These are phyloP conservation scores for Aspergillus novofumigatus DNA, from an alignment of 2,329 filamentous ascomycete genomes.

Conservation along the genomic window DNA sequence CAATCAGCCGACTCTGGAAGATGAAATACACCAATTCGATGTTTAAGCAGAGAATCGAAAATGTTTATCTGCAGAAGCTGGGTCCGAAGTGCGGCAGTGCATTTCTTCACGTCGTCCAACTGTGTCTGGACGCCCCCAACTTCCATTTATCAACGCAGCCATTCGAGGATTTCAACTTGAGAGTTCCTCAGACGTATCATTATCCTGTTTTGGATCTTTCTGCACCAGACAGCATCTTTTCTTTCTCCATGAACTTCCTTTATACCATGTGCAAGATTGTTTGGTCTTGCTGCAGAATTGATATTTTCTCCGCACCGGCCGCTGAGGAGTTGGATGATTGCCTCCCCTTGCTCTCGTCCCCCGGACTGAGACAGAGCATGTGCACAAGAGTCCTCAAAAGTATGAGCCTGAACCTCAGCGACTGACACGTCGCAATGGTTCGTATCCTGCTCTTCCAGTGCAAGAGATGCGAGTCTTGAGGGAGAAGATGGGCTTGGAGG, in stretches of 20 bases:
- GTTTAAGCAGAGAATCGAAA: constrained; percentile 62
- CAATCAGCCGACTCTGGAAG: constrained; percentile 60
- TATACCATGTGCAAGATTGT: constrained; percentile 41
- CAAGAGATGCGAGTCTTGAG: constrained; percentile 21
- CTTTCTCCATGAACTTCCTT: constrained; percentile 43
- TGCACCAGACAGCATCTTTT: constrained; percentile 37
- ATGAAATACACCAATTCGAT: constrained; percentile 58
- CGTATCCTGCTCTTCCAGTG: constrained; percentile 16
- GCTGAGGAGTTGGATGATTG: constrained; percentile 41
- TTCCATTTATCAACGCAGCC: constrained; percentile 40
- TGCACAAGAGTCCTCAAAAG: constrained; percentile 16
- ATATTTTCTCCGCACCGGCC: constrained; percentile 39
- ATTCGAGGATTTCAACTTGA: constrained; percentile 38
- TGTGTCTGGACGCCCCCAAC: constrained; percentile 58
- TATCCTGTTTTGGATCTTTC: constrained; percentile 42
- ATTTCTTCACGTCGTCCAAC: constrained; percentile 59
- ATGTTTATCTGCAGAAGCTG: constrained; percentile 58
- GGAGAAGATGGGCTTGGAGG: constrained; percentile 20
- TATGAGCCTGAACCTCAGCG: constrained; percentile 13
- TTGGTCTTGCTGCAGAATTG: constrained; percentile 40
- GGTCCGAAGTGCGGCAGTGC: constrained; percentile 60
- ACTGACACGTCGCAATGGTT: constrained; percentile 13
- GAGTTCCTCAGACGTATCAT: constrained; percentile 38
- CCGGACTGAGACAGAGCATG: constrained; percentile 24
- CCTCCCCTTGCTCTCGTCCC: constrained; percentile 39